Conservation (phyloP, 495 filamentous ascomycete genomes). For the Evernia prunastri region DNA sequence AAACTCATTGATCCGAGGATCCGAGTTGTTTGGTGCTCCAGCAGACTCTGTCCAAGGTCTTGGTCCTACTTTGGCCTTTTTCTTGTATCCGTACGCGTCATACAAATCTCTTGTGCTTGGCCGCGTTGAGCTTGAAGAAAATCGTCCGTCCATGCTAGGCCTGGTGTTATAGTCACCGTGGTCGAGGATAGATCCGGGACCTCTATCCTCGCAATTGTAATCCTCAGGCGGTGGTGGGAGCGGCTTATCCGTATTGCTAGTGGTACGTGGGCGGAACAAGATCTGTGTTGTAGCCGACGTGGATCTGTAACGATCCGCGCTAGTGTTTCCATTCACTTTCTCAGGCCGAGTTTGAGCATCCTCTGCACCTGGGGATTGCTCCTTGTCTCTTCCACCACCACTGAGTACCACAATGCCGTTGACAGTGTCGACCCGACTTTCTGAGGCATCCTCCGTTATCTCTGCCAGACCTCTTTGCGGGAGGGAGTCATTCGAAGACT, state of each 20-base stretch:
- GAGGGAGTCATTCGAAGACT: conserved; percentile 76
- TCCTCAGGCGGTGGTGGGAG: conserved; percentile 21
- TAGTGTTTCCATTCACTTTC: conserved; percentile 12
- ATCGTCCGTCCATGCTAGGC: conserved; percentile 25
- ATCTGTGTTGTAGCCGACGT: conserved; percentile 14
- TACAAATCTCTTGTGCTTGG: conserved; percentile 56
- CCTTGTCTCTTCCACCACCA: background rate
- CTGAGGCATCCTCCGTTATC: conserved; percentile 78
- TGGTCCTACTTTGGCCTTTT: conserved; percentile 77
- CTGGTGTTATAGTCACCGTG: conserved; percentile 12
- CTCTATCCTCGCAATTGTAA: background rate
- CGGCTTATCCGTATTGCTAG: conserved; percentile 25
- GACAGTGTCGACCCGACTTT: conserved; percentile 32
- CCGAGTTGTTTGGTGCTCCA: conserved; percentile 58
- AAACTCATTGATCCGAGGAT: conserved; percentile 42
- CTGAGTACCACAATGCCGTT: background rate
- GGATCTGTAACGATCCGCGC: conserved; percentile 14
- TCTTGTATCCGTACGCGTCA: conserved; percentile 49
- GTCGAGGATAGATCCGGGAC: conserved; percentile 11
- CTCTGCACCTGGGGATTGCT: background rate
- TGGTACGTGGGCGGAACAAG: conserved; percentile 7
- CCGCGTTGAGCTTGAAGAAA: conserved; percentile 60
- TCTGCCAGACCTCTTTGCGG: conserved; percentile 72
- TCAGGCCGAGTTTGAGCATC: conserved; percentile 14
- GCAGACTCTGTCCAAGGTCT: conserved; percentile 66